A percentile compares a stretch with the other conserved stretches of the same genome.
phyloP scores from a whole-genome alignment of 306 rosid species.

The Parietaria judaica region DNA sequence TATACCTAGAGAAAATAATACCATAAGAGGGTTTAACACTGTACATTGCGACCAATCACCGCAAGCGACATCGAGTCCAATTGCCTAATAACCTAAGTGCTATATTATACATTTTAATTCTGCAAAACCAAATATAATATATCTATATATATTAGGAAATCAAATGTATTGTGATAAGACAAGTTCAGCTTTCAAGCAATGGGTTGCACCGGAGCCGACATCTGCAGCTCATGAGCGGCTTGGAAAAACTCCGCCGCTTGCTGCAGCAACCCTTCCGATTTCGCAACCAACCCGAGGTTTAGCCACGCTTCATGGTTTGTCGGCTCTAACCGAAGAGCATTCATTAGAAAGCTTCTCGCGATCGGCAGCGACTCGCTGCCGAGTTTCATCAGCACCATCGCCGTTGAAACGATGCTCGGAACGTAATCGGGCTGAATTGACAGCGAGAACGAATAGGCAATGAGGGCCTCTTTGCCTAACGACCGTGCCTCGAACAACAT shows the following conservation, averaged over 20 bases:
- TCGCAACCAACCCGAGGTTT: constrained; percentile 57
- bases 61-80: too few relatives aligned
- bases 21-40: too few relatives aligned
- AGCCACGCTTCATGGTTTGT: constrained; percentile 74
- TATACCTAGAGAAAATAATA: background rate
- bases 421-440: constrained; percentile 64
- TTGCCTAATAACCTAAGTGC: background rate
- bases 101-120: constrained; percentile 27
- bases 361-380: constrained; percentile 50
- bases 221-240: constrained; percentile 65
- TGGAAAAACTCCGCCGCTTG: constrained; percentile 80
- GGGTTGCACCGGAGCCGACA: constrained; percentile 60
- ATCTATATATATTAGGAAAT: background rate
- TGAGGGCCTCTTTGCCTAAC: constrained; percentile 53
- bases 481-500: constrained; percentile 51
- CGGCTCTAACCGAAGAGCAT: constrained; percentile 63
- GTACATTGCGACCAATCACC: too few relatives aligned
- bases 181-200: constrained; percentile 21
- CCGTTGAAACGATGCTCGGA: constrained; percentile 67
- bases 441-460: constrained; percentile 53
- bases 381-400: constrained; percentile 51
- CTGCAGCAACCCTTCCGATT: constrained; percentile 51
- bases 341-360: constrained; percentile 73
- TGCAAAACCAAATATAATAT: constrained; percentile 14
- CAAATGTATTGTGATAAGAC: background rate